Evolutionary conservation across 208 protist species (phyloP), one percentile per base, ranked within the genome.

Genomic region (Acanthamoeba polyphaga): DNA sequence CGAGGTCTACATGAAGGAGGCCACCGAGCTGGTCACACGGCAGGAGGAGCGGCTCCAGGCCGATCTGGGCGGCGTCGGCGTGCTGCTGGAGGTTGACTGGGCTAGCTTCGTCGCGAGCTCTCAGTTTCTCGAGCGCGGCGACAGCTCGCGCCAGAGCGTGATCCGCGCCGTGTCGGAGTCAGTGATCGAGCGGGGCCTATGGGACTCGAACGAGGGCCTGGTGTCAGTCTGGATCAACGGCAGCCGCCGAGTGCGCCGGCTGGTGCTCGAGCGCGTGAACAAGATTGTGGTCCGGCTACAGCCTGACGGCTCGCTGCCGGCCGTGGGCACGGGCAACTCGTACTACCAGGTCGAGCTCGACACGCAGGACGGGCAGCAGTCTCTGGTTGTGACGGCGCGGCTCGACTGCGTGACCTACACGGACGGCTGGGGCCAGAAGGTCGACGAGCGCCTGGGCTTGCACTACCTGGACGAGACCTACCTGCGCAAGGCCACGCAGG

Each of bases 1-100:
- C n/a, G 78, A 87, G 78, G 38, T 60, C 46, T 38, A 60, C 78
- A 87, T 87, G 78, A 53, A 60, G 43, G 24, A 87, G 78, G 46
- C 51, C 24, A 32, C 46, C 19, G 46, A 53, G 24, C 32, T 60
- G 46, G 78, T 87, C 13, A 8, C 17, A 9, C 72, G 32, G 72
- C 72, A 80, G 29, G 29, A 80, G 38, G 72, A 34, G 72, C 32
- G 29, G 29, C 72, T 80, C n/a, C 72, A 80, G 72, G 72, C 34
- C 72, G 72, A 34, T 1, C 27, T 80, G 15, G 72, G 72, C 72
- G 72, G 72, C 34, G 72, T 49, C 10, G 38, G 55, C 55, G 55
- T 80, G 12, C 32, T 80, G 72, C 72, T 80, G 15, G 72, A 80
- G 72, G 72, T 80, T 0, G 72, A 80, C 72, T 80, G 72, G 72